Base-by-base conservation (phyloP, 768 basidiomycete genomes). In the Mycena galericulata region DNA sequence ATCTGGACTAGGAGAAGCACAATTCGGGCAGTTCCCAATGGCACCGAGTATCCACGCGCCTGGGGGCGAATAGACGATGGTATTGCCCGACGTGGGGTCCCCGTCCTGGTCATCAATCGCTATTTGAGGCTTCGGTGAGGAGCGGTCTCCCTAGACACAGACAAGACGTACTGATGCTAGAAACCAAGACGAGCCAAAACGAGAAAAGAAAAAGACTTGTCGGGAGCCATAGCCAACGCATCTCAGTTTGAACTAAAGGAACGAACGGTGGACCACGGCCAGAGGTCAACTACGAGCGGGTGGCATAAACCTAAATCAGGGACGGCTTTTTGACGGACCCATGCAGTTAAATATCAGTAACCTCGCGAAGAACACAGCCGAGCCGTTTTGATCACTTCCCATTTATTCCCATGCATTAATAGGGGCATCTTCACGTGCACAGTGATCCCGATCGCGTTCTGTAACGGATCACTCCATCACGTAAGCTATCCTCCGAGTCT, bases 201-300 rank as follows among this genome's bases (percentile, higher is more conserved):
- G 11, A 64, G 58, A 34, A 38, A 53, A 65, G 62, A 50, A 27
- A 68, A 50, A 40, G 55, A 62, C 22, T 68, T 47, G 58, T 55
- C 32, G 20, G 50, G 18, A 58, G 63, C 63, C 70, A 68, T 50
- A 51, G 59, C 36, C 17, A 36, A 59, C 54, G 63, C 70, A 72
- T 72, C 45, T 62, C 61, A 56, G 26, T 50, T 46, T 32, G 51
- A 54, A 49, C 29, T 14, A 47, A 57, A 63, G 7, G 58, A 69
- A 64, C 27, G 62, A 58, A 60, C 41, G 60, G 46, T 56, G 46
- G 45, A 58, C 67, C 67, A 50, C 67, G 47, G 49, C 54, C 51
- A 59, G 30, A 66, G 54, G 47, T 62, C 62, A 69, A 62, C 61
- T 51, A 51, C 49, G 43, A 68, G 54, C 26, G 50, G 27, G 22